Base-by-base conservation (phyloP, 2,329 filamentous ascomycete species). In the Penicillium sp. region DNA sequence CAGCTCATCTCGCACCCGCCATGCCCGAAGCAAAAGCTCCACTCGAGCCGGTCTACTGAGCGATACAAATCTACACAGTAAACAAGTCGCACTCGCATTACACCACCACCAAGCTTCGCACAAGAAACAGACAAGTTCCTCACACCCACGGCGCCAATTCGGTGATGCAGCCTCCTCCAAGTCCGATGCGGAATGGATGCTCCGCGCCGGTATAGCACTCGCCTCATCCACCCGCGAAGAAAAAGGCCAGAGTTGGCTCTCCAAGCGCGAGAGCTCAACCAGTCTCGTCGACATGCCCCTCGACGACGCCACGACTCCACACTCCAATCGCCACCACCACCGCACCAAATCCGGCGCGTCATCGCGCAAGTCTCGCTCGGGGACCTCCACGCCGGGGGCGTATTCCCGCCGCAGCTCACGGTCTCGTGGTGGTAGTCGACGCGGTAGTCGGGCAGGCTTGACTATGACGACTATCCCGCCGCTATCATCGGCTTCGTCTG, bases 231-330 rank as follows among this genome's bases (percentile, higher is more conserved):
- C 85, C 5, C 79, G 85, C 40, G 86, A 88, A 67, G 82, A 82
- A 60, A 88, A 88, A 67, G 86, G 86, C n/a, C 86, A 88, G 69
- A 83, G 82, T 59, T 88, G 86, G 86, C 78, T 88, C 3, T 78
- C 80, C 2, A 82, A 86, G 56, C 79, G 85, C 28, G 83, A 85
- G 64, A 86, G 82, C 63, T 83, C 82, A 0, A 88, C 86, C 0
- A 84, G 81, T 50, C 76, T 88, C 2, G 80, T 82, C 1, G 75
- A 82, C 17, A 65, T 63, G 33, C 71, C 79, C 17, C 69, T 75
- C 38, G 72, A 75, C 51, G 75, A 78, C 8, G 66, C 74, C 72
- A 42, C 62, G 59, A 56, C 63, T 64, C 40, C 68, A 54, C 62
- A 24, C 56, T 53, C 67, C 44, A 30, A 69, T n/a, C 64, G 60